These are phyloP conservation scores for Ganoderma lingzhi DNA, from an alignment of 1,284 basidiomycete genomes.

Conservation along the genomic window DNA sequence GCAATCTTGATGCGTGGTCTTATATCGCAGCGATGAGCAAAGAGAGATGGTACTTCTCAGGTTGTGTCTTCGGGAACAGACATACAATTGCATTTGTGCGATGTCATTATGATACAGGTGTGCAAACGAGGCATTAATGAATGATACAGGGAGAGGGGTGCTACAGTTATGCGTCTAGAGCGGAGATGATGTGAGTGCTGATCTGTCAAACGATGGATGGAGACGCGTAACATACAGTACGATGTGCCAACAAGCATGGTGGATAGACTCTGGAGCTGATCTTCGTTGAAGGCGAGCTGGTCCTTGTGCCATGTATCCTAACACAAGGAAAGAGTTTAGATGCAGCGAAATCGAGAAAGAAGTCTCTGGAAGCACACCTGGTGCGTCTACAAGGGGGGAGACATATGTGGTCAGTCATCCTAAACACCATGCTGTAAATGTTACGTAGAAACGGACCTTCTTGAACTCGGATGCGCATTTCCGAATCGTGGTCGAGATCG, in stretches of 20 bases:
- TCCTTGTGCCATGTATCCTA: constrained; percentile 95
- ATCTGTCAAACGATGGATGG: neutral
- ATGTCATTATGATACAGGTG: constrained; percentile 21
- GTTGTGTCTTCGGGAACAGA: neutral
- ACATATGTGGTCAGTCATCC: constrained; percentile 27
- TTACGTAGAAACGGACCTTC: constrained; percentile 59
- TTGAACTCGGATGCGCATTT: constrained; percentile 91
- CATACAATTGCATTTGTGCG: constrained; percentile 13
- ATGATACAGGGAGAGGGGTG: constrained; percentile 12
- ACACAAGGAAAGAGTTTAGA: neutral
- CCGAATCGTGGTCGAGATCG: constrained; percentile 91
- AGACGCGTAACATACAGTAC: constrained; percentile 69
- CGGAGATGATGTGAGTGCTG: neutral
- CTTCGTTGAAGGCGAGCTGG: constrained; percentile 89
- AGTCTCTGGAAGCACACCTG: constrained; percentile 53
- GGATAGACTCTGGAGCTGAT: constrained; percentile 87
- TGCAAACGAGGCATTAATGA: constrained; percentile 2
- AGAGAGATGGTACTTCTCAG: neutral
- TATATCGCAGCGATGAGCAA: neutral
- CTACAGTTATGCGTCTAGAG: constrained; percentile 25
- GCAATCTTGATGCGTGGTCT: neutral
- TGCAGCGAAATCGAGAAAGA: neutral
- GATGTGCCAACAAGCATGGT: constrained; percentile 92
- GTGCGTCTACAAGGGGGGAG: constrained; percentile 59
- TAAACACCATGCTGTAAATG: constrained; percentile 25